Conservation (phyloP, 148 eudicot species). For the Bassia scoparia region DNA sequence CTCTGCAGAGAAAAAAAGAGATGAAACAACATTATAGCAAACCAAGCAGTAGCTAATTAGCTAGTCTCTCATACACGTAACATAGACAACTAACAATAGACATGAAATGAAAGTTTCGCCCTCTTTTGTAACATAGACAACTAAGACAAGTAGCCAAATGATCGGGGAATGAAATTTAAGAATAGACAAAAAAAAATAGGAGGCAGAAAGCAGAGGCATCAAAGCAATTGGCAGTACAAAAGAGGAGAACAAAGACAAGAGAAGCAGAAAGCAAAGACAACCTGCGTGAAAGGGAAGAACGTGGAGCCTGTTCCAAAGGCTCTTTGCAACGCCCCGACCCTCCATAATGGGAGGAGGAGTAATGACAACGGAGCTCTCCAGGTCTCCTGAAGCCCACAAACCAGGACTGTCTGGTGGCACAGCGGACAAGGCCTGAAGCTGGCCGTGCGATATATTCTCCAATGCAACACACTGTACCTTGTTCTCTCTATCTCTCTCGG, state of each 20-base stretch:
- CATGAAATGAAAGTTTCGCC: too few species aligned
- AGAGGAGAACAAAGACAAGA: too few species aligned
- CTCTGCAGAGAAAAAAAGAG: constrained; percentile 46
- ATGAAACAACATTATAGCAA: too few species aligned
- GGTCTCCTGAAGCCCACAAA: constrained; percentile 35
- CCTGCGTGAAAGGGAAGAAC: constrained; percentile 88
- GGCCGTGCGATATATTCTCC: constrained; percentile 87
- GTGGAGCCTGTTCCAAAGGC: constrained; percentile 55
- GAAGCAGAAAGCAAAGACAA: constrained; percentile 2
- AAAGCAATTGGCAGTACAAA: too few species aligned
- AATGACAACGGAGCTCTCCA: constrained; percentile 47
- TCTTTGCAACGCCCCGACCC: constrained; percentile 62
- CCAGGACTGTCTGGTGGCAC: constrained; percentile 51
- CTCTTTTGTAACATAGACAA: too few species aligned
- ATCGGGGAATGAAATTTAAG: too few species aligned
- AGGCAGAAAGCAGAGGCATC: too few species aligned
- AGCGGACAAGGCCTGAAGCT: constrained; percentile 74
- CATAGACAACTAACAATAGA: too few species aligned
- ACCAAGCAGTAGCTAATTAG: background rate
- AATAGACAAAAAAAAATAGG: too few species aligned
- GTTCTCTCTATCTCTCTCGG: constrained; percentile 48
- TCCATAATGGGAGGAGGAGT: constrained; percentile 62
- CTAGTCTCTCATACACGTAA: too few species aligned
- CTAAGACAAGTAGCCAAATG: too few species aligned
- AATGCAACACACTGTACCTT: constrained; percentile 31